These are phyloP conservation scores for Pseudogymnoascus sp. DNA, from an alignment of 2,329 filamentous ascomycete genomes.

Conservation along the genomic window DNA sequence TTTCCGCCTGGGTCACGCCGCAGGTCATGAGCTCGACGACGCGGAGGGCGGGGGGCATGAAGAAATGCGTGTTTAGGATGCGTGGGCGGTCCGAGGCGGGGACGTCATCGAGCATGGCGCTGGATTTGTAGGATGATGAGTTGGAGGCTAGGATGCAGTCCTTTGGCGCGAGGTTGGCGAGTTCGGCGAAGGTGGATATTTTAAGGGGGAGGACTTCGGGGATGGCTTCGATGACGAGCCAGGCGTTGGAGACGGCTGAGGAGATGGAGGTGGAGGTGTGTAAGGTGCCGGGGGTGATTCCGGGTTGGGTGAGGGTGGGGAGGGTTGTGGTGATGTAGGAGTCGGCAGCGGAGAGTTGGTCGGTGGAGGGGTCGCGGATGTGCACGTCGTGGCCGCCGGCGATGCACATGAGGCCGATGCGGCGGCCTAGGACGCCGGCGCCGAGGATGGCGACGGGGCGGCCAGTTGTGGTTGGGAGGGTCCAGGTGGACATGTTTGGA, in stretches of 20 bases:
- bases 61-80: constrained; percentile 39
- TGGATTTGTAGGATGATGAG: constrained; percentile 40
- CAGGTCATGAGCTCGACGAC: constrained; percentile 35
- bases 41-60: constrained; percentile 25
- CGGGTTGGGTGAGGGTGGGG: constrained; percentile 12
- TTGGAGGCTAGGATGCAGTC: constrained; percentile 39
- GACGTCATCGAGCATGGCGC: constrained; percentile 35
- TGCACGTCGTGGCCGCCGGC: constrained; percentile 37
- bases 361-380: constrained; percentile 36
- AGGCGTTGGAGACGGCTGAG: constrained; percentile 25
- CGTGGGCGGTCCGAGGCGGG: constrained; percentile 28
- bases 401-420: constrained; percentile 36
- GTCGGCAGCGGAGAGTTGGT: constrained; percentile 32
- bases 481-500: constrained; percentile 10
- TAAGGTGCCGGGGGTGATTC: neutral
- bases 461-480: constrained; percentile 18
- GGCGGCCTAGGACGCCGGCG: constrained; percentile 37
- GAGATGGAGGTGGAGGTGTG: constrained; percentile 18
- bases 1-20: constrained; percentile 26
- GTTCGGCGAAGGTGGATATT: constrained; percentile 31
- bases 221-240: constrained; percentile 35
- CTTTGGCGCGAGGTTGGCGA: constrained; percentile 32
- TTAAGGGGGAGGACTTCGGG: constrained; percentile 39
- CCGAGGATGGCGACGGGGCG: constrained; percentile 35
- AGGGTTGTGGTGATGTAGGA: constrained; percentile 36